These are phyloP conservation scores for Inga leiocalycina DNA, from an alignment of 306 rosid species.

Conservation along the genomic window DNA sequence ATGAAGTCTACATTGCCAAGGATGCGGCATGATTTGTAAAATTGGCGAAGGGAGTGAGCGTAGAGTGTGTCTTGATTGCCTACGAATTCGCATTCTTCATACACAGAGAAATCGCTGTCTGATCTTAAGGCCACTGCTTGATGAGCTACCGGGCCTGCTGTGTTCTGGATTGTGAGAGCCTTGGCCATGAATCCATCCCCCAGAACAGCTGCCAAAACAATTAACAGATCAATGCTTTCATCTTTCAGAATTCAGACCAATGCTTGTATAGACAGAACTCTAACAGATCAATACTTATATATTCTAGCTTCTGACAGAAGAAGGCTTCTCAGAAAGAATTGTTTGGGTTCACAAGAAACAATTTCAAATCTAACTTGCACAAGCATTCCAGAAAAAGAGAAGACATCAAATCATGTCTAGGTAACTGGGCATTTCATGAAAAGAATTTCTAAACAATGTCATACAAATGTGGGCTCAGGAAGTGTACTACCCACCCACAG, in stretches of 20 bases:
- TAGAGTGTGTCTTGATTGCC: conserved; percentile 95
- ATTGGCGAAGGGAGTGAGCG: conserved; percentile 77
- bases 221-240: background rate
- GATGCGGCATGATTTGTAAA: conserved; percentile 77
- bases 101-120: conserved; percentile 75
- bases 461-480: background rate
- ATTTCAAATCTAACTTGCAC: too few species aligned
- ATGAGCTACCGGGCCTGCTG: conserved; percentile 80
- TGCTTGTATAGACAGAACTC: background rate
- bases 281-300: too few species aligned
- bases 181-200: conserved; percentile 97
- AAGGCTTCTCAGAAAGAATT: background rate
- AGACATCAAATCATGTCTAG: background rate
- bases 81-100: conserved; percentile 73
- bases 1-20: conserved; percentile 92
- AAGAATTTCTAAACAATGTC: background rate
- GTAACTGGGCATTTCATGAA: background rate
- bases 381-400: background rate
- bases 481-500: background rate
- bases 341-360: background rate
- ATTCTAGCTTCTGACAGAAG: background rate
- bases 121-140: conserved; percentile 97
- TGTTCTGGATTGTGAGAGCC: conserved; percentile 75
- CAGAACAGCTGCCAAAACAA: conserved; percentile 52
- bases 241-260: background rate